Percentiles rank a stretch among this genome's conserved stretches.
Evolutionary conservation across 108 stramenopile genomes (phyloP).

Genomic region (Pseudonitzschia delicatissima): DNA sequence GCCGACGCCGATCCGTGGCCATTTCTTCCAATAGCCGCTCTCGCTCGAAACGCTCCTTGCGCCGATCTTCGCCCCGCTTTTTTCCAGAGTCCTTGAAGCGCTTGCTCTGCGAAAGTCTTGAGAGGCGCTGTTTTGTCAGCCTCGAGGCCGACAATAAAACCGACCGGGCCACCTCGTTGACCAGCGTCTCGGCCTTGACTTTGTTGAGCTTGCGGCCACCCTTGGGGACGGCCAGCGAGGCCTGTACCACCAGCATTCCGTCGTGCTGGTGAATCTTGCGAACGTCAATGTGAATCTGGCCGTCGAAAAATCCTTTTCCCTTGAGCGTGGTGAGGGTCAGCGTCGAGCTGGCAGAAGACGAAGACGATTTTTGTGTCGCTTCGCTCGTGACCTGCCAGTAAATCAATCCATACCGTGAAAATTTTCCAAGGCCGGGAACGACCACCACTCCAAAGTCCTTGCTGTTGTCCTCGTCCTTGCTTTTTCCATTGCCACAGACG

Average conservation of each 20-base stretch:
- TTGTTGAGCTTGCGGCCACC: conserved; percentile 38
- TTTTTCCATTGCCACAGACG: conserved; percentile 11
- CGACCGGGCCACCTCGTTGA: conserved; percentile 41
- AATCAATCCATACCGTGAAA: conserved; percentile 62
- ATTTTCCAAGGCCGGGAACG: conserved; percentile 58
- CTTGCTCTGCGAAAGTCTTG: conserved; percentile 50
- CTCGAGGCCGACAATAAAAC: conserved; percentile 44
- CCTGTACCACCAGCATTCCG: conserved; percentile 28
- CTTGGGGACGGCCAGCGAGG: conserved; percentile 48
- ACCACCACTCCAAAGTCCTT: conserved; percentile 44
- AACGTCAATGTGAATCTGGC: conserved; percentile 49
- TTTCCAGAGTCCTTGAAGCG: conserved; percentile 47
- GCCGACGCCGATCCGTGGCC: conserved; percentile 71
- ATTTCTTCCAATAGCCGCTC: conserved; percentile 77
- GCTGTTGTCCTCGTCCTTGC: neutral
- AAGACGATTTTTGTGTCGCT: conserved; percentile 13
- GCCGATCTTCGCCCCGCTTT: conserved; percentile 47
- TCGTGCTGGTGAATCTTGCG: conserved; percentile 6
- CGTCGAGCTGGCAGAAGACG: conserved; percentile 15
- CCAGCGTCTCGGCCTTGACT: conserved; percentile 13
- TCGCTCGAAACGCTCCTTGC: conserved; percentile 54
- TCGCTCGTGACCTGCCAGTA: conserved; percentile 37
- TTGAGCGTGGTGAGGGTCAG: conserved; percentile 49
- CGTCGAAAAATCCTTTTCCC: conserved; percentile 69
- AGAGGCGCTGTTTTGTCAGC: conserved; percentile 46